Base-by-base conservation (phyloP, 164 flowering plant species). In the Magnolia sinica region DNA sequence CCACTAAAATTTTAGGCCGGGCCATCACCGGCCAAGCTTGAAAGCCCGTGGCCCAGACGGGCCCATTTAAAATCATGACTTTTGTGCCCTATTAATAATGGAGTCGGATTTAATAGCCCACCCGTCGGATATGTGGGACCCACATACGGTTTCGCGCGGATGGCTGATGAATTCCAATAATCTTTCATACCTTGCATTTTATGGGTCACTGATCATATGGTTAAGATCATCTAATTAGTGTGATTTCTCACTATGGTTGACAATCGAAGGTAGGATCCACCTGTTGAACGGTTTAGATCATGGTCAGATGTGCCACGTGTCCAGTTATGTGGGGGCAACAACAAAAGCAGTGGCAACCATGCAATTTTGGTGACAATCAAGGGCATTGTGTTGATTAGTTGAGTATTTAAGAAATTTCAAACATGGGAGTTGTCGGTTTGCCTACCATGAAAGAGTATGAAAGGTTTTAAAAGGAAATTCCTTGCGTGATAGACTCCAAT, bases 401-500 rank as follows among this genome's bases (percentile, higher is more conserved):
- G 31, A 68, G 49, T 29, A 68, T 68, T 68, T 68, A 16, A 3
- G 24, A 19, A 68, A 68, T 13, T 45, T 20, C 50, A 6, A 29
- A 14, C 1, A 0, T 2, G 58, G n/a, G 55, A 24, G 8, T 70
- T 1, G 73, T 2, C 50, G 59, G 58, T 7, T 49, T 70, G 18
- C 73, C 73, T n/a, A n/a, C 55, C 50, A 4, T 50, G 58, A 50
- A 70, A 8, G 73, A 50, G 23, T 22, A 20, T 50, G 73, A 1
- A 50, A 49, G 58, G 73, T 20, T 19, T 3, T 23, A 70, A 70
- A 70, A 22, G 22, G 49, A 2, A 19, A 3, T 6, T 45, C 9
- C 8, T 49, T 11, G 73, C 73, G 73, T 70, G 73, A 70, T 70
- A 49, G 73, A 50, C 73, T 70, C 58, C 16, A 69, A 37, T 37